Evolutionary conservation across 2,329 filamentous ascomycete genomes (phyloP).

Genomic region (Botrytis tulipae): DNA sequence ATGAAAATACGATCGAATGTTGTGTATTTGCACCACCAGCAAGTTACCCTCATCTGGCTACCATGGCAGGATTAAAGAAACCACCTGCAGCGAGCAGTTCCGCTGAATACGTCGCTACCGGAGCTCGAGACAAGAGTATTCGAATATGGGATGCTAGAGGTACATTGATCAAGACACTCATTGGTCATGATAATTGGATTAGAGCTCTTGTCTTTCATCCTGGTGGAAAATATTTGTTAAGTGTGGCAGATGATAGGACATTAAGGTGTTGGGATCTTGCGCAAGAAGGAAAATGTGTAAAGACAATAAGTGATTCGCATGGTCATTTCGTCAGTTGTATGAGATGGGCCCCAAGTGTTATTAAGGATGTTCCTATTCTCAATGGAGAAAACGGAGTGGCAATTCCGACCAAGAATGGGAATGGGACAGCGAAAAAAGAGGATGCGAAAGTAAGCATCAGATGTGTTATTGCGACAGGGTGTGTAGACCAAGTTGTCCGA

Average conservation of each 20-base stretch:
- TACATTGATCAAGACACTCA: conserved; percentile 77
- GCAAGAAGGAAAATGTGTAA: conserved; percentile 88
- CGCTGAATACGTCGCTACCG: conserved; percentile 87
- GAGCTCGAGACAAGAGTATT: conserved; percentile 86
- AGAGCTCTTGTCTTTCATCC: conserved; percentile 85
- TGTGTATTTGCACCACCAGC: conserved; percentile 80
- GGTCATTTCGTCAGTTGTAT: conserved; percentile 83
- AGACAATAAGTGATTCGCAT: conserved; percentile 73
- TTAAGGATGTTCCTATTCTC: conserved; percentile 54
- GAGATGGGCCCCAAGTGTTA: conserved; percentile 78
- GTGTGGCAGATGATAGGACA: conserved; percentile 85
- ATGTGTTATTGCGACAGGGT: conserved; percentile 83
- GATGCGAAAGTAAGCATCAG: conserved; percentile 63
- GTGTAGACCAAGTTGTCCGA: conserved; percentile 76
- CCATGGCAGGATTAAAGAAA: conserved; percentile 79
- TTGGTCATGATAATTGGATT: conserved; percentile 94
- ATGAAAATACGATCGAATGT: conserved; percentile 84
- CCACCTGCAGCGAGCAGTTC: conserved; percentile 69
- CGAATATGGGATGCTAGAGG: conserved; percentile 85
- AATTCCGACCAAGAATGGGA: conserved; percentile 38
- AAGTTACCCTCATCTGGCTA: conserved; percentile 72
- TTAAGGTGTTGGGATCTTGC: conserved; percentile 90
- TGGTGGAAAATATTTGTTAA: conserved; percentile 84
- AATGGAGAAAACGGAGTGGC: conserved; percentile 48
- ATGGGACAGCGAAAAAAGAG: conserved; percentile 47